Base-by-base conservation (phyloP, 108 stramenopile genomes). In the Cyclotella choctawhatcheeana region DNA sequence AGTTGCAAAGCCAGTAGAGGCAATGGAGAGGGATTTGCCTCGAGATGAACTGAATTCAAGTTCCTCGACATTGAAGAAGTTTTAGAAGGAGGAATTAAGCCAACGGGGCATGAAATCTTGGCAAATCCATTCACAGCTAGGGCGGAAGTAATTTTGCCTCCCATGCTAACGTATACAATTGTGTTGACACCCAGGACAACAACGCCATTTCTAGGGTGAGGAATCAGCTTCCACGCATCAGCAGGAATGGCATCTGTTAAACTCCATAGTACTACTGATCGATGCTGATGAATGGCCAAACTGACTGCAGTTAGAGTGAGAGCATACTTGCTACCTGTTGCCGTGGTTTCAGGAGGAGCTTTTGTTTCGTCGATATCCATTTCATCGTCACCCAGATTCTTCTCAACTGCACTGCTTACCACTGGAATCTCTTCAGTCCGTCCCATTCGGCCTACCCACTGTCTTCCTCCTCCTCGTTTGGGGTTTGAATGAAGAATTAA, bases 81-180 rank as follows among this genome's bases (percentile, higher is more conserved):
- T 27, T 33, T 32, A 14, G 44, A 32, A 35, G 79, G 74, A 31
- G 79, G 82, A 32, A 81, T 58, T 54, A 92, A 71, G 0, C 69
- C 67, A 20, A 81, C 37, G 0, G 89, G 87, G 30, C 86, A 69
- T 6, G 87, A 82, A 32, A 91, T 62, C 52, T 58, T 71, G 4
- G 86, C 92, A 83, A 88, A 95, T 18, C 94, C 94, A 74, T 95
- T 95, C 45, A 81, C 80, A 16, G 92, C 94, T 44, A 91, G 56
- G 25, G 81, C 82, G 45, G 88, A 79, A 55, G 81, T 65, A 44
- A 95, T 74, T 43, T 82, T 82, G 4, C 94, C 94, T 22, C 83
- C 82, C 64, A 82, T 82, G 40, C 71, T 55, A 8, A 93, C 73
- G 54, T 82, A 77, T n/a, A 87, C 62, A 44, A 95, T 47, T 8